Evolutionary conservation across 1,284 basidiomycete genomes (phyloP).

Genomic region (Apiotrichum porosum): DNA sequence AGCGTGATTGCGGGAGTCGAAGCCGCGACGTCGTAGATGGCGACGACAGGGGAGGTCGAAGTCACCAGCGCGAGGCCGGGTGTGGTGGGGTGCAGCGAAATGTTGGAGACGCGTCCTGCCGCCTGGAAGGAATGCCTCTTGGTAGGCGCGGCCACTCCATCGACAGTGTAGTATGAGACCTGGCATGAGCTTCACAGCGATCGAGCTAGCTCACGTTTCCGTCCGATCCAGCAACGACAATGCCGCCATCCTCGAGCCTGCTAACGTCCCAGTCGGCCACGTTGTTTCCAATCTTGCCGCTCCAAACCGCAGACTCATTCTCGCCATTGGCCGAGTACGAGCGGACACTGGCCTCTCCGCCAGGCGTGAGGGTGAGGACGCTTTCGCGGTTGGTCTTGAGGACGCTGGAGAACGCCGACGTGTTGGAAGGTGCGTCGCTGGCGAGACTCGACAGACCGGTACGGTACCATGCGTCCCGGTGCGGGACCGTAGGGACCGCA

Average conservation of each 20-base stretch:
- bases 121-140: neutral
- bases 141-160: neutral
- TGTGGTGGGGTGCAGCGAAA: constrained; percentile 48
- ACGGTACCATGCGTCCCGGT: constrained; percentile 36
- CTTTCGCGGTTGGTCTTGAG: constrained; percentile 36
- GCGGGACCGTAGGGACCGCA: constrained; percentile 24
- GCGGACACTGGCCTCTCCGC: constrained; percentile 32
- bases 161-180: constrained; percentile 8
- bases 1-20: constrained; percentile 19
- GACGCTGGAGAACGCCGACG: constrained; percentile 25
- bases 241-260: constrained; percentile 27
- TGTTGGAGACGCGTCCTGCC: constrained; percentile 27
- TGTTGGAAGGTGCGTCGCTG: constrained; percentile 7
- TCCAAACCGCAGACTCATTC: constrained; percentile 12
- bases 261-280: constrained; percentile 43
- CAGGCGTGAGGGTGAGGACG: constrained; percentile 30
- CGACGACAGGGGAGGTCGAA: constrained; percentile 18
- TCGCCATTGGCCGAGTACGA: constrained; percentile 14
- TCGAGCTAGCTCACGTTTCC: constrained; percentile 26
- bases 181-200: neutral
- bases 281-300: constrained; percentile 24
- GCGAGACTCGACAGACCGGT: constrained; percentile 15
- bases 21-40: constrained; percentile 41
- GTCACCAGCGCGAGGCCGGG: constrained; percentile 39
- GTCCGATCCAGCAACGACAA: constrained; percentile 32